Evolutionary conservation across 2,329 filamentous ascomycete genomes (phyloP).

Genomic region (Ceratocystis papillata): DNA sequence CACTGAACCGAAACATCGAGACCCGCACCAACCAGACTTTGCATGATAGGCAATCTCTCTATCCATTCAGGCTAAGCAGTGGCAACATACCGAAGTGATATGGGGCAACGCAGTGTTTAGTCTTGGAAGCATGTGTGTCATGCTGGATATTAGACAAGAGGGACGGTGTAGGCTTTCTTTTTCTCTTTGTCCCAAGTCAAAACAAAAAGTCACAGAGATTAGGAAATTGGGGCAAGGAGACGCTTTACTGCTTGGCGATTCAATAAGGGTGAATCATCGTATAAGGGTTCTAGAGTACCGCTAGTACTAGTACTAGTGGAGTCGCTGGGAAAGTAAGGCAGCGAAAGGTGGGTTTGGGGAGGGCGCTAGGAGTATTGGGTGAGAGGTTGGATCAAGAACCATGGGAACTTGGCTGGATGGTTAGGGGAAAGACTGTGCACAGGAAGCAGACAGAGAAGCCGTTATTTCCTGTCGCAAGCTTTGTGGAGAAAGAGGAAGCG

Average conservation of each 20-base stretch:
- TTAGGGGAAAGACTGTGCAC: too few relatives aligned
- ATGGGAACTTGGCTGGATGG: too few relatives aligned
- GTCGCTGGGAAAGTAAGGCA: background rate
- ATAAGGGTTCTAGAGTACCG: background rate
- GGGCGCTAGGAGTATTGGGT: background rate
- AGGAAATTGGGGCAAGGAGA: background rate
- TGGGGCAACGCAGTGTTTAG: background rate
- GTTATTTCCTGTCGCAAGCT: background rate
- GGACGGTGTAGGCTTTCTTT: background rate
- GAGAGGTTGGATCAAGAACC: background rate
- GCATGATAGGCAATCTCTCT: background rate
- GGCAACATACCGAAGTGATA: too few relatives aligned
- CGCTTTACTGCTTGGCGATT: background rate
- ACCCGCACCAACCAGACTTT: background rate
- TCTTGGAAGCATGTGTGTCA: background rate
- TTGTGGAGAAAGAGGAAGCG: background rate
- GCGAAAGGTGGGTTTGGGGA: background rate
- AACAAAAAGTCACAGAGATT: background rate
- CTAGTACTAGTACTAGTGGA: background rate
- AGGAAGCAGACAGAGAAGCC: background rate
- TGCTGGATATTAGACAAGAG: background rate
- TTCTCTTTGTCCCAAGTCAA: background rate
- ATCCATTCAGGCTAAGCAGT: too few relatives aligned
- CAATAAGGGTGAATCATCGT: background rate
- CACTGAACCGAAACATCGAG: background rate